Evolutionary conservation across 345 rosid species (phyloP), one percentile per base, ranked within the genome.

Genomic region (Linum lewisii): DNA sequence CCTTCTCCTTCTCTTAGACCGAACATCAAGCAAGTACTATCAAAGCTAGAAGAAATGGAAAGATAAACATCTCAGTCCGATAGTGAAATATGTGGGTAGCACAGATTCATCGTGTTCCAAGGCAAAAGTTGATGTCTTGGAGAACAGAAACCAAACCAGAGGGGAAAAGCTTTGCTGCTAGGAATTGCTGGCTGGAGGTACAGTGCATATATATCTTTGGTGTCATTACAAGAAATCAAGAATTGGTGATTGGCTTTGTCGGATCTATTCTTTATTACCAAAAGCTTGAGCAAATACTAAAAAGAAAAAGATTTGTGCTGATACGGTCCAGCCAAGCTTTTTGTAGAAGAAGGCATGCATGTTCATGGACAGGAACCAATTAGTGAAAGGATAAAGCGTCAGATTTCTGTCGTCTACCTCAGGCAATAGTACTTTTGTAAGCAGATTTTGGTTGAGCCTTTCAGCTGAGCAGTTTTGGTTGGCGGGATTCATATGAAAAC

Each of bases 1-100:
- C 90, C 90, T 64, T 82, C 84, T 0, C 88, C 96, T 71, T 80
- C 92, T 42, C 85, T 87, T 44, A 80, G 98, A 59, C 96, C 95
- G 1, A 80, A 66, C 68, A 78, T 72, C 13, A 82, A 77, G 61
- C 88, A 82, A 79, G 80, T 86, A n/a, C 70, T 86, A 55, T 53
- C 50, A 71, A 81, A 76, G 72, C 96, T 92, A 7, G 87, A 83
- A 73, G 95, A 84, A 56, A 77, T 84, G 20, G 77, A 73, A 51
- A 81, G 67, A 72, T 80, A 63, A 69, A 22, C 55, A 32, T 38
- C 32, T 50, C 51, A 56, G 22, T 15, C 16, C 18, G 37, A 8
- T 62, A 64, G 50, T 54, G 58, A 32, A 42, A 53, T 56, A 63
- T 63, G 65, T 62, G 66, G 38, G 58, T 53, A 52, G 47, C 34